A percentile compares a stretch with the other conserved stretches of the same genome.
phyloP scores from a whole-genome alignment of 305 asterid species.

The Fraxinus floribunda region DNA sequence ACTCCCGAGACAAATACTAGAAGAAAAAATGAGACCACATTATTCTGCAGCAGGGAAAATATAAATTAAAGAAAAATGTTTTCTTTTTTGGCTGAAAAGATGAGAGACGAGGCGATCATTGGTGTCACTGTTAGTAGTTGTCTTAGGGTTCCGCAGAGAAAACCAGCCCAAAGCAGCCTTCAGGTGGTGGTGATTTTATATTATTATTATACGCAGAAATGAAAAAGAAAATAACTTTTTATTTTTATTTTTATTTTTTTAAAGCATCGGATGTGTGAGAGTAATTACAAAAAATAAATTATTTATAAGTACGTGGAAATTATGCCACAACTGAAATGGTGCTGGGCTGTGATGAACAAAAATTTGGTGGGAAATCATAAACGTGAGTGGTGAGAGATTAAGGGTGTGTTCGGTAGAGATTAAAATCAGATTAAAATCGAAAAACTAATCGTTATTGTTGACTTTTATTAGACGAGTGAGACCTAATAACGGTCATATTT shows the following conservation, averaged over 20 bases:
- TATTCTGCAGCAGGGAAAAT: not conserved
- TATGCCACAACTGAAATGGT: conserved; percentile 17
- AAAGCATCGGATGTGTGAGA: no score
- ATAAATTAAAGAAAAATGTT: not conserved
- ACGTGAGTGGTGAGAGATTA: not conserved
- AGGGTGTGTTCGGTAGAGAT: no score
- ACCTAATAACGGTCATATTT: no score
- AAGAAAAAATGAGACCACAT: conserved; percentile 12
- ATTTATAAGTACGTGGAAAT: not conserved
- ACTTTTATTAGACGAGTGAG: no score
- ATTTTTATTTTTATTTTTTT: not conserved
- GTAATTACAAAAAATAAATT: no score
- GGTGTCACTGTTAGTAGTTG: conserved; percentile 34
- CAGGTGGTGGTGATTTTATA: no score
- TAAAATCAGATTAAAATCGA: no score
- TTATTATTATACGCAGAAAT: not conserved
- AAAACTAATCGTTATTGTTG: no score
- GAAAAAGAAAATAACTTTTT: no score
- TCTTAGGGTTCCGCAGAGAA: conserved; percentile 26
- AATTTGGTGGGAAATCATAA: not conserved
- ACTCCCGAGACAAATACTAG: not conserved
- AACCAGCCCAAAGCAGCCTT: conserved; percentile 13
- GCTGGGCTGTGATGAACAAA: not conserved
- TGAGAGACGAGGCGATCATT: conserved; percentile 18
- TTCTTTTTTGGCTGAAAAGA: not conserved